Conservation (phyloP, 1,284 basidiomycete genomes). For the Athelia psychrophila region DNA sequence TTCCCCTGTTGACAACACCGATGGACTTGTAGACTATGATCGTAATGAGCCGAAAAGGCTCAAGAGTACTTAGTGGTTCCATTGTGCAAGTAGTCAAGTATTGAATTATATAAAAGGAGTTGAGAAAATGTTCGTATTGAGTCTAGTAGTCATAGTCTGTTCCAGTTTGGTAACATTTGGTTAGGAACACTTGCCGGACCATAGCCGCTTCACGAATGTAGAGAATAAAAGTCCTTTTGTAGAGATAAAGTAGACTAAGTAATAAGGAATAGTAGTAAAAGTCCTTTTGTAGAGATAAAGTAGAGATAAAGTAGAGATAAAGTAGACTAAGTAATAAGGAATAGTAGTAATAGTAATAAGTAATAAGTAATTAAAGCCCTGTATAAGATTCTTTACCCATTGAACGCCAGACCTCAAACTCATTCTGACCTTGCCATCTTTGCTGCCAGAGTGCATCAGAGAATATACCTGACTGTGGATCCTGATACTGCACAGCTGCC, state of each 20-base stretch:
- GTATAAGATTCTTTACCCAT: neutral
- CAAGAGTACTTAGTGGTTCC: too few species aligned
- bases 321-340: neutral
- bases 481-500: neutral
- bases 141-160: neutral
- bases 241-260: too few species aligned
- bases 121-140: too few species aligned
- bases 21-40: slow-evolving; percentile 10
- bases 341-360: too few species aligned
- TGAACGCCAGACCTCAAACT: neutral
- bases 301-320: neutral
- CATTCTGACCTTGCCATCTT: neutral
- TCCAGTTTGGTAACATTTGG: neutral
- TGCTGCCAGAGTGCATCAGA: neutral
- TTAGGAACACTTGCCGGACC: neutral
- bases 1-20: slow-evolving; percentile 22
- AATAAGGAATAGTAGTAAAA: too few species aligned
- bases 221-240: too few species aligned
- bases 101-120: too few species aligned
- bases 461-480: neutral
- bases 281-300: too few species aligned
- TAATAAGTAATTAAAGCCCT: neutral
- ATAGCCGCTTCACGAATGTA: too few species aligned
- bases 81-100: too few species aligned
- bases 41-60: neutral